These are phyloP conservation scores for Metschnikowia kunwiensis DNA, from an alignment of 805 yeast genomes.

Conservation along the genomic window DNA sequence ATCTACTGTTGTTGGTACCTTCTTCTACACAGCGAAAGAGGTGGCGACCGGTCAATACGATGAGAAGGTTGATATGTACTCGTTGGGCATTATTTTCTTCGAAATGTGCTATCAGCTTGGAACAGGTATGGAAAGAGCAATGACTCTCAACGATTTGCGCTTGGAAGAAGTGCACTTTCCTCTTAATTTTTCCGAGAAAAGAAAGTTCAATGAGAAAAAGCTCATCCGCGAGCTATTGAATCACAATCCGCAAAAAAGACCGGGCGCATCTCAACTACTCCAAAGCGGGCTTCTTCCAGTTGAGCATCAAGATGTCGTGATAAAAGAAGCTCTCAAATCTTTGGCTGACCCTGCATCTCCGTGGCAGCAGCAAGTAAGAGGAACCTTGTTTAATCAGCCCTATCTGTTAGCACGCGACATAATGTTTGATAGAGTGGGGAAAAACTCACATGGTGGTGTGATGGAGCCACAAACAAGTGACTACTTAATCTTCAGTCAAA, in stretches of 20 bases:
- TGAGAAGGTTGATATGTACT: constrained; percentile 94
- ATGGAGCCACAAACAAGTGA: constrained; percentile 36
- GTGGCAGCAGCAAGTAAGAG: constrained; percentile 91
- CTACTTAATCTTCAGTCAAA: constrained; percentile 55
- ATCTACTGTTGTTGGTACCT: constrained; percentile 92
- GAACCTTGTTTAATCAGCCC: constrained; percentile 80
- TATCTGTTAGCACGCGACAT: constrained; percentile 81
- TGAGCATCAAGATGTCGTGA: constrained; percentile 84
- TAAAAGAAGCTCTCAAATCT: constrained; percentile 82
- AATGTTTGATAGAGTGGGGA: constrained; percentile 60
- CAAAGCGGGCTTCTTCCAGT: constrained; percentile 84
- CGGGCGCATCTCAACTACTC: constrained; percentile 72
- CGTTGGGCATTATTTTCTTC: constrained; percentile 90
- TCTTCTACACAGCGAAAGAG: constrained; percentile 88
- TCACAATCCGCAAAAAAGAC: constrained; percentile 77
- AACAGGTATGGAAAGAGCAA: constrained; percentile 94
- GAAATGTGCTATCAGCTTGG: constrained; percentile 84
- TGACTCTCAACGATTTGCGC: constrained; percentile 65
- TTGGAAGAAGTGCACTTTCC: constrained; percentile 66
- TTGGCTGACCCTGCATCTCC: constrained; percentile 88
- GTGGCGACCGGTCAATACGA: constrained; percentile 79
- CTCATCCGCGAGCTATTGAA: constrained; percentile 66
- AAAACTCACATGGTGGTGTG: constrained; percentile 23
- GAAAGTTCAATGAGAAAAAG: constrained; percentile 56
- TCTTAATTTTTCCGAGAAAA: constrained; percentile 51